Percentiles rank a stretch among this genome's conserved stretches.
Conservation (phyloP, 1,284 basidiomycete species). For the Moesziomyces globuligerus region DNA sequence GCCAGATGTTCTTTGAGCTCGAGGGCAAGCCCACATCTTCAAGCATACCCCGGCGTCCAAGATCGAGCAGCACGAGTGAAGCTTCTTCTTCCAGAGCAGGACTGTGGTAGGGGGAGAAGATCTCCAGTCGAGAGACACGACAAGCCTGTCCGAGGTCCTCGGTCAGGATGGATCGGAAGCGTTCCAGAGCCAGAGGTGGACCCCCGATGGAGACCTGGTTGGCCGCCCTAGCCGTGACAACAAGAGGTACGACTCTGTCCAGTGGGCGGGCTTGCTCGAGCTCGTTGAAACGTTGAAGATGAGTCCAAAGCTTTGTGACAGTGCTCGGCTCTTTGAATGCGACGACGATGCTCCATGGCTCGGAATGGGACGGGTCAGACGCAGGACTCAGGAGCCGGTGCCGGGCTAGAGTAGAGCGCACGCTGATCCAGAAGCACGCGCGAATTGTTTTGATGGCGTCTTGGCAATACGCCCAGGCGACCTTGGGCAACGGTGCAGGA, state of each 20-base stretch:
- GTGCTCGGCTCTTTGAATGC: conserved; percentile 10
- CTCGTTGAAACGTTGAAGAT: conserved; percentile 15
- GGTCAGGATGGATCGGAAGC: conserved; percentile 13
- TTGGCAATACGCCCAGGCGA: conserved; percentile 25
- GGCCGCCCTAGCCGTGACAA: conserved; percentile 21
- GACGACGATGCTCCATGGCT: conserved; percentile 34
- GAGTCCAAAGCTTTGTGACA: conserved; percentile 6
- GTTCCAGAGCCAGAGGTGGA: conserved; percentile 12
- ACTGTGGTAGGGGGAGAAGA: conserved; percentile 41
- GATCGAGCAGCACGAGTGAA: conserved; percentile 17
- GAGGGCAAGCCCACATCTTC: conserved; percentile 3
- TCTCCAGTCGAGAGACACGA: conserved; percentile 16
- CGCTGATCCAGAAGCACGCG: conserved; percentile 40
- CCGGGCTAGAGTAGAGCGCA: conserved; percentile 29
- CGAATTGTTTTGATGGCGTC: conserved; percentile 27
- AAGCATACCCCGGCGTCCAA: conserved; percentile 23
- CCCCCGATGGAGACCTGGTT: conserved; percentile 35
- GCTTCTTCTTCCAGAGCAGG: conserved; percentile 13
- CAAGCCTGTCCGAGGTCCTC: conserved; percentile 4
- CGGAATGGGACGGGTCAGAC: not conserved
- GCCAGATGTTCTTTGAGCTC: conserved; percentile 27
- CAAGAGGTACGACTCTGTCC: conserved; percentile 8
- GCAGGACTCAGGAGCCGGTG: conserved; percentile 5
- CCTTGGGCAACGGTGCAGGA: not conserved
- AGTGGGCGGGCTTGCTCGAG: conserved; percentile 17